A percentile compares a stretch with the other conserved stretches of the same genome.
Evolutionary conservation across 2,329 filamentous ascomycete species (phyloP).

Genomic region (Coniochaeta sp.): DNA sequence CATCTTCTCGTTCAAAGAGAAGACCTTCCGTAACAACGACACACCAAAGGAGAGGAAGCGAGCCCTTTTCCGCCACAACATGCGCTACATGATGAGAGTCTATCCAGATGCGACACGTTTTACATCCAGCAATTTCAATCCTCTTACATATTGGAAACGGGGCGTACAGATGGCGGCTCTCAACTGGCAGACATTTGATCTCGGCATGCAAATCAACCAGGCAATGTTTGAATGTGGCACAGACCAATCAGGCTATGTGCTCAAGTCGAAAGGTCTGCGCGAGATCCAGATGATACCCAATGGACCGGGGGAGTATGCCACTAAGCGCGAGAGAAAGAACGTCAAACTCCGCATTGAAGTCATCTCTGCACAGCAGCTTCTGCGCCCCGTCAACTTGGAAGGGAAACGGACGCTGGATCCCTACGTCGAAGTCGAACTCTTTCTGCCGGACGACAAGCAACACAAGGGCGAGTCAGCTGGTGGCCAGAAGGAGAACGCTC

Average conservation of each 20-base stretch:
- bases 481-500: slow-evolving; percentile 36
- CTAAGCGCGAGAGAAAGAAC: slow-evolving; percentile 71
- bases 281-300: slow-evolving; percentile 56
- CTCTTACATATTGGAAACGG: slow-evolving; percentile 85
- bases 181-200: slow-evolving; percentile 97
- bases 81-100: slow-evolving; percentile 84
- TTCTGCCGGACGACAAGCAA: slow-evolving; percentile 86
- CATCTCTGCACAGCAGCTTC: slow-evolving; percentile 91
- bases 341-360: slow-evolving; percentile 82
- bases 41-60: slow-evolving; percentile 69
- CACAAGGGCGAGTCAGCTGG: slow-evolving; percentile 75
- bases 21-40: slow-evolving; percentile 75
- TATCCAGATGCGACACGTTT: slow-evolving; percentile 81
- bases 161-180: slow-evolving; percentile 97
- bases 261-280: slow-evolving; percentile 84
- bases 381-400: slow-evolving; percentile 58
- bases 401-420: slow-evolving; percentile 68
- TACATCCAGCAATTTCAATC: slow-evolving; percentile 89
- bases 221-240: slow-evolving; percentile 93
- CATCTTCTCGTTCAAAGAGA: slow-evolving; percentile 91
- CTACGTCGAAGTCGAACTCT: slow-evolving; percentile 91
- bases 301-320: slow-evolving; percentile 42
- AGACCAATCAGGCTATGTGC: slow-evolving; percentile 83
- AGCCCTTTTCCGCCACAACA: slow-evolving; percentile 81
- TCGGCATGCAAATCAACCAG: slow-evolving; percentile 92